Base-by-base conservation (phyloP, 345 rosid genomes). In the Atalantia buxifolia region DNA sequence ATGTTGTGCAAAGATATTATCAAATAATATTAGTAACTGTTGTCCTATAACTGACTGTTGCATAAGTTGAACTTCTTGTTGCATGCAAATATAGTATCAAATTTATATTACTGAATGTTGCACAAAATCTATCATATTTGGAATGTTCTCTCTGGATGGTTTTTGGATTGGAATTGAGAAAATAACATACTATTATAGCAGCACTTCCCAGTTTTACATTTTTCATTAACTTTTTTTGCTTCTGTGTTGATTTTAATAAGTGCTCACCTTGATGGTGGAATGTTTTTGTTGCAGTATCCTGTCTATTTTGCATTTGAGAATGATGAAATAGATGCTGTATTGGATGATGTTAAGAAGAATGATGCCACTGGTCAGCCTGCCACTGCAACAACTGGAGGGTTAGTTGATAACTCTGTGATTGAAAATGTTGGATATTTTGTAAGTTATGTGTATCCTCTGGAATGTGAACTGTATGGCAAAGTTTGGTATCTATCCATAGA, bases 381-480 rank as follows among this genome's bases (percentile, higher is more conserved):
- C 80, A 90, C 98, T 77, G 97, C 99, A 24, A 96, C 97, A 22
- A 89, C 97, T 6, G 98, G 98, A 83, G 97, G 99, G 99, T 96
- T 78, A 87, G 98, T 92, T 66, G 70, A 66, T 57, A 57, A 50
- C 76, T 56, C 74, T 30, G 8, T 65, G 63, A 8, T 79, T 4
- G 9, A 21, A 59, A 70, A 8, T 74, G 42, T 75, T 53, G 22
- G 72, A 81, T 8, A 55, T 53, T 40, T 56, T 59, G 64, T 72
- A 25, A 59, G 12, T 69, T 36, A 53, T 33, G 7, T 65, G 24
- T 66, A 21, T 8, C 59, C 19, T 68, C 10, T 40, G 12, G 22
- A 66, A 9, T 9, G 57, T 69, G 4, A 13, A 33, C 9, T n/a
- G 5, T 57, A n/a, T 24, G 7, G 22, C 19, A 71, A 30, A 31